Base-by-base conservation (phyloP, 1,284 basidiomycete genomes). In the Chiua sp. region DNA sequence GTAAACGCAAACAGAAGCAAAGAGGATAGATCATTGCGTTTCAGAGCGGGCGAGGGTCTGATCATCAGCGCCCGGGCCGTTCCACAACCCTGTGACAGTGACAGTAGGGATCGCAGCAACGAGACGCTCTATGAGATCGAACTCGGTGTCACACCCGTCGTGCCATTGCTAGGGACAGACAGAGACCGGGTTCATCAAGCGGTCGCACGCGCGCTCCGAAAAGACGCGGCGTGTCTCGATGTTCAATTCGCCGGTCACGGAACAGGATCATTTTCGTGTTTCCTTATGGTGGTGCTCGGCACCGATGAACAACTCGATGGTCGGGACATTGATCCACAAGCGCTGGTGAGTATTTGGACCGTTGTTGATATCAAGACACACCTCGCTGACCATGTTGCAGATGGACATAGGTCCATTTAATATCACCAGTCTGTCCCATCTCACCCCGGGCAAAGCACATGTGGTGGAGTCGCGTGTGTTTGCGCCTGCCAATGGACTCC, bases 391-490 rank as follows among this genome's bases (percentile, higher is more conserved):
- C 33, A 12, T 12, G 7, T 28, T 32, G 20, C 57, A 22, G 61
- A 30, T 52, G 12, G 56, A 52, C 26, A 55, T 50, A 37, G 39
- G 61, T n/a, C 55, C 62, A 18, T 71, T 65, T 49, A 1, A 3
- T 18, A 39, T 30, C 23, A 77, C 82, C 56, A 67, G 80, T 16
- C 61, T 85, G 28, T 82, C 83, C 1, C 75, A 78, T 3, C 62
- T 65, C 8, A 76, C 79, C 3, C 71, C 75, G 0, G 65, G 62
- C 7, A 66, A 70, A 2, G 70, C 76, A 3, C 32, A 51, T 13
- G 75, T 77, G 48, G 86, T 86, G 69, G 72, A 80, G 28, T 83
- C 83, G 16, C 80, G 86, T 5, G 82, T 86, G 75, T 87, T 87
- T 62, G 75, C 79, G 2, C 82, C 82, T 3, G 48, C 75, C 11